Evolutionary conservation across 2,329 filamentous ascomycete species (phyloP).

Genomic region (Blastomyces emzantsi): DNA sequence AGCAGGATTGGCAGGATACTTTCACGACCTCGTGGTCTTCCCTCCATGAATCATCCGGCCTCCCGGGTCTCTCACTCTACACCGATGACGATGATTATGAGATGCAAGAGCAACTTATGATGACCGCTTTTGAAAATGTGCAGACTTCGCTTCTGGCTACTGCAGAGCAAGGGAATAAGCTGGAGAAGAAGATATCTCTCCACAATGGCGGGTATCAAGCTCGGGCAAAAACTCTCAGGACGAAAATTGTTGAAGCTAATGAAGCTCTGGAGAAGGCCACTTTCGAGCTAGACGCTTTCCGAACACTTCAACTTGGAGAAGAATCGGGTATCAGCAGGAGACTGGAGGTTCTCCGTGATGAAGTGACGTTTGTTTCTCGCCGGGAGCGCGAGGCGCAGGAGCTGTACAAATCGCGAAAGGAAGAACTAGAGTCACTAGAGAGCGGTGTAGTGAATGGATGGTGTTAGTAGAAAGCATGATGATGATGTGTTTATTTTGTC

Average conservation of each 20-base stretch:
- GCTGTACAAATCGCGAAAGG: conserved; percentile 63
- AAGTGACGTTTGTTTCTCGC: conserved; percentile 69
- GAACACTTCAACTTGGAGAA: conserved; percentile 68
- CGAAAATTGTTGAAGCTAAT: conserved; percentile 69
- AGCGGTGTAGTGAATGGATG: conserved; percentile 31
- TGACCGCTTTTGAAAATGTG: conserved; percentile 63
- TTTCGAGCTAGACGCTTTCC: conserved; percentile 63
- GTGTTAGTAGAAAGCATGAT: conserved; percentile 20
- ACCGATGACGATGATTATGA: conserved; percentile 60
- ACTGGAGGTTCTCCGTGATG: conserved; percentile 66
- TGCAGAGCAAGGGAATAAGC: conserved; percentile 72
- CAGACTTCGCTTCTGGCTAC: conserved; percentile 64
- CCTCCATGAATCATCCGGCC: conserved; percentile 37
- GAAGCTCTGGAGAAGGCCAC: conserved; percentile 65
- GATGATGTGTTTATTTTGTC: not conserved
- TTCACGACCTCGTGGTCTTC: conserved; percentile 47
- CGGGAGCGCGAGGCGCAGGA: conserved; percentile 89
- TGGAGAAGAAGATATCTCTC: conserved; percentile 86
- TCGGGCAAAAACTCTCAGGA: conserved; percentile 67
- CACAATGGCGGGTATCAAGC: conserved; percentile 87
- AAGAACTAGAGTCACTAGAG: conserved; percentile 61
- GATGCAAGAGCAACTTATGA: conserved; percentile 50
- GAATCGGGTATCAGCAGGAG: conserved; percentile 64
- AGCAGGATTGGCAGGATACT: conserved; percentile 42
- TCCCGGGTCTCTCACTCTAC: conserved; percentile 76